Evolutionary conservation across 805 yeast genomes (phyloP), one percentile per base, ranked within the genome.

Genomic region (Deakozyma indianensis): DNA sequence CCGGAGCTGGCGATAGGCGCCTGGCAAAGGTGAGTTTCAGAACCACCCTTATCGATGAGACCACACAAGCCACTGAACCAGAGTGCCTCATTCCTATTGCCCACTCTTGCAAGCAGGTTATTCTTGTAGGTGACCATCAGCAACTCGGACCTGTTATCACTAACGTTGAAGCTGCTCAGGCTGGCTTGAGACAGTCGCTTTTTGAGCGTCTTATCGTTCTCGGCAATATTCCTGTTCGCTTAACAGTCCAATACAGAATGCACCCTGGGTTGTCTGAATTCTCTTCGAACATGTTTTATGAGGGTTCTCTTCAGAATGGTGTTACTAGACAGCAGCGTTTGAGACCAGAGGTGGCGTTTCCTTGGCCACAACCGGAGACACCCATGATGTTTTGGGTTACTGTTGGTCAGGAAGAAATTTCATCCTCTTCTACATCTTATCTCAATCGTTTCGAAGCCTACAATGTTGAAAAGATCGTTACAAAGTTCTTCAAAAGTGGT

Each of bases 331-430:
- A 78, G 45, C 80, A 85, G 50, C 71, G 96, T 50, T 65, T 72
- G 14, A 59, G 79, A 18, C 50, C 63, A 1, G 65, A 73, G 24
- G 68, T 77, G 4, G 66, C 72, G 3, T 86, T 87, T 66, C 95
- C 95, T n/a, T 88, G 96, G 96, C 95, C 95, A 1, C 79, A 83
- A 23, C 68, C 70, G 22, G 80, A 77, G 43, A 71, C 70, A 3
- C 96, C 96, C n/a, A 85, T 86, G 95, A 83, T 88, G 92, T 84
- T 88, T 56, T 87, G 96, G 96, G 80, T 84, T 0, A 80, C 80
- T 52, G 77, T 78, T 57, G 95, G 96, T 35, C 78, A 81, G 52
- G 96, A 88, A 66, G 96, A 88, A 62, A 75, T 88, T 44, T 77
- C 92, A 22, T 75, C 79, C 0, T 73, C 77, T 51, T 96, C 96